Base-by-base conservation (phyloP, 2,329 filamentous ascomycete species). In the Microdochium trichocladiopsis region DNA sequence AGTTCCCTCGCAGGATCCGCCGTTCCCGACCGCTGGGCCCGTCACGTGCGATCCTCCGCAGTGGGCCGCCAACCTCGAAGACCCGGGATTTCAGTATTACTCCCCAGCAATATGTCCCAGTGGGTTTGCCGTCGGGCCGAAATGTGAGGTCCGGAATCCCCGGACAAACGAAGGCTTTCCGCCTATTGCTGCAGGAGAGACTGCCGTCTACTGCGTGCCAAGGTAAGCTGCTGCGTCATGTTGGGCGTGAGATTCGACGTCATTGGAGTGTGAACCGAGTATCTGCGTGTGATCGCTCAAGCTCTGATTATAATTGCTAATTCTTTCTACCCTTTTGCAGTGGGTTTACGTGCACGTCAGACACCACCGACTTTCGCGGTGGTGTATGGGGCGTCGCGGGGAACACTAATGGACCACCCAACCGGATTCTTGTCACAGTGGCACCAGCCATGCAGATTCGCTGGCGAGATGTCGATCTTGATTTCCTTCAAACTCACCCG, bases 361-460 rank as follows among this genome's bases (percentile, higher is more conserved):
- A 74, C 50, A 69, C 66, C 5, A 66, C 68, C 3, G 69, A 71
- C 51, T 71, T 67, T 49, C 65, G 64, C 2, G 69, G 69, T 8
- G 69, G 69, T 25, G 61, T 71, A 49, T 71, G 69, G 68, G 69
- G 69, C 5, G 65, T 66, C 37, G 59, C 57, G 50, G 12, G 57
- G 50, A 37, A 60, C 58, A 4, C 58, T 55, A 3, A 59, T 45
- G 41, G 4, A 22, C 16, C 59, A 2, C 55, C 53, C 0, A 18
- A 47, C 4, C 54, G 50, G 2, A 58, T 57, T 3, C 21, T 50
- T 4, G 56, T 65, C 10, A 69, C 67, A 2, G 63, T 68, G 11
- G 69, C 67, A 12, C 69, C 69, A 33, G 67, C 67, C 12, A 55
- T 72, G 43, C 69, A 72, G 54, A 71, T 70, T 52, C 67, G 69